Base-by-base conservation (phyloP, 2,329 filamentous ascomycete genomes). In the Curvularia verruculosa region DNA sequence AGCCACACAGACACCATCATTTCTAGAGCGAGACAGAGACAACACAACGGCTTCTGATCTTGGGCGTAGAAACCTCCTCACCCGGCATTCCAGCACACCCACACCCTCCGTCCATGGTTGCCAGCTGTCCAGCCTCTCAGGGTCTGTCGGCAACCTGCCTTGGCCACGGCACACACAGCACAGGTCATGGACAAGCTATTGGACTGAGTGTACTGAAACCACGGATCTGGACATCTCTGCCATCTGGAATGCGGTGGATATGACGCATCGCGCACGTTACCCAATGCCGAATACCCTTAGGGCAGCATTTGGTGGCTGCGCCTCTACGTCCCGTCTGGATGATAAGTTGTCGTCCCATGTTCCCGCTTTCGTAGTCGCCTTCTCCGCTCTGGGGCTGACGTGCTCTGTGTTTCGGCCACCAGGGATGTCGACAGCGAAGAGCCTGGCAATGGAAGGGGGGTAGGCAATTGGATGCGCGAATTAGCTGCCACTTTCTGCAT, bases 391-490 rank as follows among this genome's bases (percentile, higher is more conserved):
- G 65, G 60, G 61, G 65, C 63, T 66, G 69, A 72, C 67, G 66
- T 70, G 71, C 69, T 64, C 58, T 60, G 51, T 52, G 67, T 71
- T 68, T 69, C 65, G 67, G 64, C 59, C 52, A 57, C 60, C 66
- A 63, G 65, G 65, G 59, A 64, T 66, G 46, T 46, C 41, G 58
- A 58, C 52, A 52, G 59, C 44, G 54, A 58, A n/a, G 29, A 37
- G 51, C 46, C 48, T 58, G 46, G 37, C 56, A 40, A 54, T 40
- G 50, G n/a, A n/a, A n/a, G n/a, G n/a, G n/a, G n/a, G 29, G 44
- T 5, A n/a, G 7, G 34, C 15, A 36, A 36, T 8, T 36, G 34
- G 34, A 58, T 56, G 67, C 59, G 45, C 46, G 46, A 49, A 51
- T 40, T 37, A 62, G 61, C 61, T 61, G 61, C 61, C 59, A 56